Percentiles rank a stretch among this genome's conserved stretches.
Evolutionary conservation across 1,139 yeast genomes (phyloP).

Genomic region (Suhomyces guaymorum): DNA sequence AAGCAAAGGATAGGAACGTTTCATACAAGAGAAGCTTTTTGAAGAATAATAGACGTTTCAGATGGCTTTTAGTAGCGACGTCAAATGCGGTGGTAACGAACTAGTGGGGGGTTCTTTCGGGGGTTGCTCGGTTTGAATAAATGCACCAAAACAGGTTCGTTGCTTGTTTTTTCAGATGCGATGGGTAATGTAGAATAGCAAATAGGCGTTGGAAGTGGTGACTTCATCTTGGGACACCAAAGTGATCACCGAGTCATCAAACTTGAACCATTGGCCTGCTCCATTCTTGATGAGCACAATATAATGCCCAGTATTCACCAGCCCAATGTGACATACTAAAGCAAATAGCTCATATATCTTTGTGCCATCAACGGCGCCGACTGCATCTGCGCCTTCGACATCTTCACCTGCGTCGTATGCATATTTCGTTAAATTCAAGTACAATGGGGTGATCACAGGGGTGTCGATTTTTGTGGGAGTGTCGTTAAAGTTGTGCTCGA

Average conservation of each 20-base stretch:
- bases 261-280: conserved; percentile 80
- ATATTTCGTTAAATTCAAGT: conserved; percentile 68
- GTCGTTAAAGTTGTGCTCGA: conserved; percentile 66
- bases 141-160: too few species aligned
- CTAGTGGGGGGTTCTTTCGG: too few species aligned
- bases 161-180: too few species aligned
- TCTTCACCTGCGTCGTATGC: conserved; percentile 34
- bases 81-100: too few species aligned
- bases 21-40: too few species aligned
- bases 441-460: conserved; percentile 70
- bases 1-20: too few species aligned
- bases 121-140: too few species aligned
- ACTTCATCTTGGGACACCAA: conserved; percentile 66
- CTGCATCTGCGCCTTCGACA: conserved; percentile 20
- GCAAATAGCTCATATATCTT: conserved; percentile 79
- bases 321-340: conserved; percentile 84
- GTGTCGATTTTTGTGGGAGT: conserved; percentile 74
- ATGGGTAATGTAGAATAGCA: conserved; percentile 73
- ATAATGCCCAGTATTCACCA: conserved; percentile 94
- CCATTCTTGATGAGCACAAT: conserved; percentile 73
- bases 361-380: conserved; percentile 22
- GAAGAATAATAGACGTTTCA: too few species aligned
- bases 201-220: conserved; percentile 68
- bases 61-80: too few species aligned
- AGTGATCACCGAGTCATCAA: conserved; percentile 88